Conservation (phyloP, 768 basidiomycete species). For the Kwoniella sp. region DNA sequence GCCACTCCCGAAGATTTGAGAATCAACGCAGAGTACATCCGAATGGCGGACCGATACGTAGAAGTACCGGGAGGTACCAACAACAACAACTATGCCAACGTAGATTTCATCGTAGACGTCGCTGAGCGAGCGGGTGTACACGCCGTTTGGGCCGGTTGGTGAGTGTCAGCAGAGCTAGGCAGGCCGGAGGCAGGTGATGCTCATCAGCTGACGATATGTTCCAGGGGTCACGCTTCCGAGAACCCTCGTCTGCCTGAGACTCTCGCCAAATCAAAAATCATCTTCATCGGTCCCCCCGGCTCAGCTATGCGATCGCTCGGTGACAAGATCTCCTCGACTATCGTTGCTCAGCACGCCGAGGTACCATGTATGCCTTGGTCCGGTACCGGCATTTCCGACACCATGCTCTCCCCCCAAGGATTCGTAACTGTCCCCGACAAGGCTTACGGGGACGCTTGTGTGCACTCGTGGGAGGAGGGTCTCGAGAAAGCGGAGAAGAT, state of each 20-base stretch:
- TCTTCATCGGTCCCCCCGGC: conserved; percentile 98
- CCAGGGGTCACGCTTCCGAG: conserved; percentile 95
- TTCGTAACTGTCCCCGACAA: conserved; percentile 93
- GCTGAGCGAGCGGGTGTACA: conserved; percentile 97
- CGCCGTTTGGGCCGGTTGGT: conserved; percentile 99
- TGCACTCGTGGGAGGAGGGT: conserved; percentile 84
- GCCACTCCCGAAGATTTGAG: conserved; percentile 93
- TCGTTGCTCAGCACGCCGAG: conserved; percentile 93
- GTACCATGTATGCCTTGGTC: conserved; percentile 99
- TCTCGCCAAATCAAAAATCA: conserved; percentile 88
- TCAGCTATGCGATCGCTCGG: conserved; percentile 98
- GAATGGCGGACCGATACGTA: conserved; percentile 99
- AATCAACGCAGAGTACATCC: conserved; percentile 99
- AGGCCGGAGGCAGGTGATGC: neutral
- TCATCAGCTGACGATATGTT: neutral
- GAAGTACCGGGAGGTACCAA: conserved; percentile 98
- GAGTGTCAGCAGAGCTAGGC: conserved; percentile 25
- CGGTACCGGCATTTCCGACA: conserved; percentile 88
- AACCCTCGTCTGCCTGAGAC: conserved; percentile 95
- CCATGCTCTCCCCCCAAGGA: conserved; percentile 77
- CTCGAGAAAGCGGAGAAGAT: conserved; percentile 79
- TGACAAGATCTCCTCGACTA: conserved; percentile 99
- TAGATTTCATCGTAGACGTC: conserved; percentile 96
- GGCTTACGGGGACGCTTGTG: conserved; percentile 84
- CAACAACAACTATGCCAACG: conserved; percentile 99